phyloP scores from a whole-genome alignment of 225 moss, liverwort and hornwort genomes.

The Marchantia paleacea region DNA sequence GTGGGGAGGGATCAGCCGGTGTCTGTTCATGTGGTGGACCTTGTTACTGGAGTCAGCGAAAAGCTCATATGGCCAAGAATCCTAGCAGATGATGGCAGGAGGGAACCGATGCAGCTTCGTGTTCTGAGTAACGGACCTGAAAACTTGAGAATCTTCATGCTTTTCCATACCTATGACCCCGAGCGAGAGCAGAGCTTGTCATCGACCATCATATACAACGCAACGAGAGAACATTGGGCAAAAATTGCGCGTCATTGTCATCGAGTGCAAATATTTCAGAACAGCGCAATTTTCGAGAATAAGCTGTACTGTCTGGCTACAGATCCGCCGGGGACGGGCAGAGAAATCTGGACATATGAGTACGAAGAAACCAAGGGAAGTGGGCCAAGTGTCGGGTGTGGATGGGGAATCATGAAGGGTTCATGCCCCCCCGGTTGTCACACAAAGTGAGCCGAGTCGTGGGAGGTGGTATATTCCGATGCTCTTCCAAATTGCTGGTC shows the following conservation, averaged over 20 bases:
- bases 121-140: not conserved
- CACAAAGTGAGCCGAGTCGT: not conserved
- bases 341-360: slow-evolving; percentile 4
- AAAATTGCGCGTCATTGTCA: too few species aligned
- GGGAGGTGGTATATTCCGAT: slow-evolving; percentile 8
- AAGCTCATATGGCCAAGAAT: not conserved
- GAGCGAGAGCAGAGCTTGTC: too few species aligned
- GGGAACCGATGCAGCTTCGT: slow-evolving; percentile 1
- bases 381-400: not conserved
- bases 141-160: not conserved
- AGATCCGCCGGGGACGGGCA: not conserved
- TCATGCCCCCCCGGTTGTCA: not conserved
- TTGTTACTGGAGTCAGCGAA: slow-evolving; percentile 9
- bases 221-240: too few species aligned
- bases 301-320: slow-evolving; percentile 12
- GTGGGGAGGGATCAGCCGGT: not conserved
- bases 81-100: too few species aligned
- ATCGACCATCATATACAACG: not conserved
- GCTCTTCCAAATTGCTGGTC: not conserved
- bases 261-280: not conserved
- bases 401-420: not conserved
- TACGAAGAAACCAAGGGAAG: not conserved
- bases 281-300: not conserved
- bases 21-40: slow-evolving; percentile 1
- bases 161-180: slow-evolving; percentile 6